These are phyloP conservation scores for Atkinsonella hypoxylon DNA, from an alignment of 2,329 filamentous ascomycete genomes.

Conservation along the genomic window DNA sequence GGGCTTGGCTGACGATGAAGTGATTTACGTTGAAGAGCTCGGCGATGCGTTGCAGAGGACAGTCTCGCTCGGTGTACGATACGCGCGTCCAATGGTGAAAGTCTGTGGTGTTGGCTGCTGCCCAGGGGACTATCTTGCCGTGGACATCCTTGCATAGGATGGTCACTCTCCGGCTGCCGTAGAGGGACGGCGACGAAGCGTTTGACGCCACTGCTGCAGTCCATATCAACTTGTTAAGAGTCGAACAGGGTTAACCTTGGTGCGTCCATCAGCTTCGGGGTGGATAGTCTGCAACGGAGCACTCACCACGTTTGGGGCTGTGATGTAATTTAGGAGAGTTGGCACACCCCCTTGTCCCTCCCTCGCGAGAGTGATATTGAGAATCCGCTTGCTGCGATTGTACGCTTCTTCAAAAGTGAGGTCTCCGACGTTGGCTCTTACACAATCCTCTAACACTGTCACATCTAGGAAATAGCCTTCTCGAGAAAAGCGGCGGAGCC, in stretches of 20 bases:
- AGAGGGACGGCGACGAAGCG: conserved; percentile 51
- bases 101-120: conserved; percentile 45
- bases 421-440: conserved; percentile 75
- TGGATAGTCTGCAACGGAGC: neutral
- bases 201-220: conserved; percentile 70
- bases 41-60: conserved; percentile 56
- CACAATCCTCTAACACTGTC: conserved; percentile 69
- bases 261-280: neutral
- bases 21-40: conserved; percentile 90
- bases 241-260: neutral
- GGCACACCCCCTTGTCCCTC: conserved; percentile 64
- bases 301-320: conserved; percentile 81
- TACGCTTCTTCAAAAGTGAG: conserved; percentile 91
- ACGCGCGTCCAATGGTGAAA: conserved; percentile 59
- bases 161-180: conserved; percentile 48
- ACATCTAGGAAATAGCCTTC: conserved; percentile 81
- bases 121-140: conserved; percentile 64
- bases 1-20: conserved; percentile 86
- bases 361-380: conserved; percentile 86
- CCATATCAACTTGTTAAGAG: conserved; percentile 53
- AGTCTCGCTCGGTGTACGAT: conserved; percentile 52
- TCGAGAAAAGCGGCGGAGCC: conserved; percentile 54
- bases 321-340: conserved; percentile 81
- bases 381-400: conserved; percentile 66
- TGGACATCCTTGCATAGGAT: conserved; percentile 69